These are phyloP conservation scores for Paraurostyla sp. DNA, from an alignment of 73 alveolate species.

Conservation along the genomic window DNA sequence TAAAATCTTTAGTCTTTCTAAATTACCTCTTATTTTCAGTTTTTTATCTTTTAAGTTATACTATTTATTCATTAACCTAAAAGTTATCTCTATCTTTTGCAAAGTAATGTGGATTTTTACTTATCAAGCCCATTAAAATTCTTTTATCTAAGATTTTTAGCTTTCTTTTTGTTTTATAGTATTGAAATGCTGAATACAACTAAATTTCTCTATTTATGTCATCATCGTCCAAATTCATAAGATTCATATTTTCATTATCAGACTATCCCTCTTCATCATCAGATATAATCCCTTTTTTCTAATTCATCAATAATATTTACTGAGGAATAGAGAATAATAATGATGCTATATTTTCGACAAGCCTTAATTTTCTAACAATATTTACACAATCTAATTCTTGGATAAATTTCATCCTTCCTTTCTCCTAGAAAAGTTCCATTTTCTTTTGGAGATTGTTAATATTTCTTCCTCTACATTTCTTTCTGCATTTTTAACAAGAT, in stretches of 20 bases:
- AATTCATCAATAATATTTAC: not conserved
- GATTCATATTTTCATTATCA: not conserved
- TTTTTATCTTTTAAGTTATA: no score
- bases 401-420: constrained; percentile 6
- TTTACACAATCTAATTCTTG: constrained; percentile 23
- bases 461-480: no score
- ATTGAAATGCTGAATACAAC: not conserved
- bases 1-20: no score
- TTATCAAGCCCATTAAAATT: constrained; percentile 5
- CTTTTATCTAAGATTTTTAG: not conserved
- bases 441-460: no score
- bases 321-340: not conserved
- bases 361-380: constrained; percentile 2
- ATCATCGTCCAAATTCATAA: not conserved
- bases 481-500: no score
- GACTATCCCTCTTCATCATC: not conserved
- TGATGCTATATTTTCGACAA: not conserved
- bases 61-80: no score
- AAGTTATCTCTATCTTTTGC: not conserved
- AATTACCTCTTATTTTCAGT: no score
- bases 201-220: not conserved
- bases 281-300: not conserved
- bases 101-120: constrained; percentile 10
- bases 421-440: no score
- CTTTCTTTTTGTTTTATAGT: not conserved